Conservation (phyloP, 331 rosid species). For the Spiraea crenata region DNA sequence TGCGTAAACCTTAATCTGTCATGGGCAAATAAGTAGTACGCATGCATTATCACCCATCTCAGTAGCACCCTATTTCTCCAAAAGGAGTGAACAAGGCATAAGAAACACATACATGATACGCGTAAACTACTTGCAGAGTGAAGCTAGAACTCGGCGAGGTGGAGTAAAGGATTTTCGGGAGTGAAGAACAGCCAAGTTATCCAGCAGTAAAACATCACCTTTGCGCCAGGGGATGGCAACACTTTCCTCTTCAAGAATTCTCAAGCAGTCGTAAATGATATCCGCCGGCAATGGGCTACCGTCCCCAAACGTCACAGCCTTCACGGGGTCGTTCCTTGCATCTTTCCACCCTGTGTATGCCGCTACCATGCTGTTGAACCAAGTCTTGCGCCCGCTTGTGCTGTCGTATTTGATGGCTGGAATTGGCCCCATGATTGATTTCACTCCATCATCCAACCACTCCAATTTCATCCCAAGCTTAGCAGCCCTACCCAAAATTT, state of each 20-base stretch:
- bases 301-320: slow-evolving; percentile 78
- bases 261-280: slow-evolving; percentile 54
- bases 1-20: not conserved
- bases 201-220: slow-evolving; percentile 64
- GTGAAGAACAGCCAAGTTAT: slow-evolving; percentile 78
- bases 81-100: not conserved
- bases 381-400: slow-evolving; percentile 55
- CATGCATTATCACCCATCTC: not conserved
- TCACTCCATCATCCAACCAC: slow-evolving; percentile 76
- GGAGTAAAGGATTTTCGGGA: slow-evolving; percentile 58
- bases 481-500: slow-evolving; percentile 51
- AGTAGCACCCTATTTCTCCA: not conserved
- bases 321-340: slow-evolving; percentile 60
- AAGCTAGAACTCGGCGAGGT: slow-evolving; percentile 76
- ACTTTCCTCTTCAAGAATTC: slow-evolving; percentile 66
- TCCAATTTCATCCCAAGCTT: slow-evolving; percentile 79
- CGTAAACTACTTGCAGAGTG: slow-evolving; percentile 60
- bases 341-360: slow-evolving; percentile 82
- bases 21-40: not conserved
- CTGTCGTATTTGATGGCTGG: slow-evolving; percentile 63
- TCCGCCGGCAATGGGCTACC: slow-evolving; percentile 61
- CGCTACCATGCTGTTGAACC: slow-evolving; percentile 88
- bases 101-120: not conserved
- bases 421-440: slow-evolving; percentile 80
- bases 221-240: slow-evolving; percentile 82